Evolutionary conservation across 2,329 filamentous ascomycete species (phyloP), one percentile per base, ranked within the genome.

Genomic region (Epichloe amarillans): DNA sequence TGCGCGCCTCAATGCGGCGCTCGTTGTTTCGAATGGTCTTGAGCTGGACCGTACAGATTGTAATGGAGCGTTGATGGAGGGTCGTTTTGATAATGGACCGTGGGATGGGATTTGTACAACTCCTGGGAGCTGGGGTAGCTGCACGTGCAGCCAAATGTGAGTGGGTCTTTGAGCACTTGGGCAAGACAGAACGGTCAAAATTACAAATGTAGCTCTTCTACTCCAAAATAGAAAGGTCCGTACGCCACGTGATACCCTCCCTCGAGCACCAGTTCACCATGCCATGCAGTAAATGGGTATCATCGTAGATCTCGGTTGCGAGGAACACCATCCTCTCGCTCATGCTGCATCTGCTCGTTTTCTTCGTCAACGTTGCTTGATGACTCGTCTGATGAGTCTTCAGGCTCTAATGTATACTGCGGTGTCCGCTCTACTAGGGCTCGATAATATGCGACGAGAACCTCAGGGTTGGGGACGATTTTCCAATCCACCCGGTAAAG

Each of bases 401-500:
- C 62, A 2, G 64, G 62, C 55, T 80, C 72, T 8, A 83, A 63
- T 23, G 63, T 62, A 56, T 82, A 84, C 7, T 74, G 76, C 0
- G 74, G 72, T 33, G 75, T 77, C 12, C 80, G 73, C 56, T 80
- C 87, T 35, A 97, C 85, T 36, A 98, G 71, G 47, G 88, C 91
- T 54, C 81, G 80, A 66, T 97, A 98, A 64, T 98, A 98, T 51
- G 95, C 89, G 26, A 89, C 88, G 42, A 98, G 72, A 2, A 94
- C 85, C 64, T 97, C 93, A 1, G 93, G 90, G 61, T 94, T 89
- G 5, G 93, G 93, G 3, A 98, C 90, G 57, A 98, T 98, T 61
- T 86, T 87, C 91, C 93, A 98, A 62, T 96, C 88, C 30, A 98
- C 85, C 49, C 88, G 77, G 62, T 90, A 88, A 35, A 98, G 71